Evolutionary conservation across 164 flowering plant species (phyloP), one percentile per base, ranked within the genome.

Genomic region (Akebia trifoliata): DNA sequence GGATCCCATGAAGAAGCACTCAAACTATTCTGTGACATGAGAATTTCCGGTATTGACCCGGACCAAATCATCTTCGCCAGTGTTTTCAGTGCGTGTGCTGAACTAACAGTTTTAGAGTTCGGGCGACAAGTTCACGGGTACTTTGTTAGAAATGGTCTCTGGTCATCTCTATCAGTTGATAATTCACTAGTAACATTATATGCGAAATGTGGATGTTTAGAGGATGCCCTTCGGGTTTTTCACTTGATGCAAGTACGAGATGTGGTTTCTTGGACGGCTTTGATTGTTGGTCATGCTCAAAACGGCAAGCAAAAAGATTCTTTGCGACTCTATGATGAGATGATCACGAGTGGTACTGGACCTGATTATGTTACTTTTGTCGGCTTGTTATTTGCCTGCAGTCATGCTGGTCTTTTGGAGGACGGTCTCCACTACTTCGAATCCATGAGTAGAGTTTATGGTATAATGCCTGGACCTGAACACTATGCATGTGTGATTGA

Each of bases 401-500:
- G 95, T 68, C 95, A 87, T 69, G 80, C 85, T 9, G 93, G 97
- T 46, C 84, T 83, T 38, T 73, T 76, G 28, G 87, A 83, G 53
- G 66, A 72, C 18, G 95, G 83, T 8, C 62, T 53, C 26, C 30
- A 6, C 36, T 78, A 78, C 65, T 90, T 87, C 50, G 68, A 79
- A 30, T 75, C 88, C 21, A 90, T 87, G 97, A 54, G 57, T 1
- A 64, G 64, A 36, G 72, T 65, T 43, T 72, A 82, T 59, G 84
- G 83, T 21, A 78, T 90, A 49, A 72, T 50, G 37, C 95, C 95
- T 7, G 88, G 88, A 50, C 70, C 76, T 6, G 88, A 82, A 44
- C 97, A 90, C 60, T 87, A 83, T 62, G 86, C 93, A 6, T 90
- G 93, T 56, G 81, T 90, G 86, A 85, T 90, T 48, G 95, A 90